phyloP scores from a whole-genome alignment of 176 grass and related monocot genomes.

The Avena eriantha region DNA sequence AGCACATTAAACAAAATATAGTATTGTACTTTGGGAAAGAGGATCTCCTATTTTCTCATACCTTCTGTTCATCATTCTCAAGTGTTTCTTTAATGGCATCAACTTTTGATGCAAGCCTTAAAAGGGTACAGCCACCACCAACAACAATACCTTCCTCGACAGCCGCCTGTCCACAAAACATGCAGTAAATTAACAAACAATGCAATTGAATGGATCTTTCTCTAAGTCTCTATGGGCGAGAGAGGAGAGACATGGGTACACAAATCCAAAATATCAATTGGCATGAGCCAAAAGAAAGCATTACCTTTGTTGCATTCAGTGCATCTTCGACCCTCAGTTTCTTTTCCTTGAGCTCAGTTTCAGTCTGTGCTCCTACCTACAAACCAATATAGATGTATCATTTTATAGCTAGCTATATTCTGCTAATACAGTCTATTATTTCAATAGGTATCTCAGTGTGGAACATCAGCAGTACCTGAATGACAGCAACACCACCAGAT shows the following conservation, averaged over 20 bases:
- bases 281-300: neutral
- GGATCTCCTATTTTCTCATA: neutral
- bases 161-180: conserved; percentile 59
- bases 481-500: conserved; percentile 76
- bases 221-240: neutral
- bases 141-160: conserved; percentile 97
- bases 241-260: neutral
- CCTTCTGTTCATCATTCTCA: conserved; percentile 97
- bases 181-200: conserved; percentile 13
- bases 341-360: conserved; percentile 94
- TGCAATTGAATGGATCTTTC: neutral
- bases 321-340: conserved; percentile 96
- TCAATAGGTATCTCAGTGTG: neutral
- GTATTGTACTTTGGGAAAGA: neutral
- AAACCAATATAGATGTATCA: conserved; percentile 10
- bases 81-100: conserved; percentile 85
- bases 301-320: conserved; percentile 90
- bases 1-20: neutral
- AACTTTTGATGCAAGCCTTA: conserved; percentile 84
- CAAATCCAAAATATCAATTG: neutral
- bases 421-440: neutral
- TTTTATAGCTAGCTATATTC: neutral
- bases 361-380: conserved; percentile 93
- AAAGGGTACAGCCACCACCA: conserved; percentile 88
- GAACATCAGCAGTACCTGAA: conserved; percentile 47